These are phyloP conservation scores for Ceratopteris richardii DNA, from an alignment of 75 land plant genomes.

Conservation along the genomic window DNA sequence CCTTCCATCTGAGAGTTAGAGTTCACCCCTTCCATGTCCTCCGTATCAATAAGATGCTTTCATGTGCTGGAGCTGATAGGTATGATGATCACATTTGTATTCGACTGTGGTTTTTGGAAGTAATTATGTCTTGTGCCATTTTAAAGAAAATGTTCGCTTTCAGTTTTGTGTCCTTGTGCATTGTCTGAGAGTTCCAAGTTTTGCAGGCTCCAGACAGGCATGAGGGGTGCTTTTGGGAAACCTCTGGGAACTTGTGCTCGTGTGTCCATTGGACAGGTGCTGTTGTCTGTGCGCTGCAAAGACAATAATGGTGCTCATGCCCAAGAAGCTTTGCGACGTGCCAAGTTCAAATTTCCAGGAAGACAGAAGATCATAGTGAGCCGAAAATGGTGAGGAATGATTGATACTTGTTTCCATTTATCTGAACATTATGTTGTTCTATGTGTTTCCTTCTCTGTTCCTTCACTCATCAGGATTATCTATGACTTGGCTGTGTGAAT, in stretches of 20 bases:
- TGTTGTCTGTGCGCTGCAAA: slow-evolving; percentile 49
- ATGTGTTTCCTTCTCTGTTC: too few species aligned
- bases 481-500: too few species aligned
- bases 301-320: slow-evolving; percentile 35
- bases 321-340: slow-evolving; percentile 48
- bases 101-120: too few species aligned
- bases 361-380: slow-evolving; percentile 53
- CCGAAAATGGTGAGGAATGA: background rate
- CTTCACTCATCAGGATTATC: too few species aligned
- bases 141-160: too few species aligned
- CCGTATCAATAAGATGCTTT: slow-evolving; percentile 65
- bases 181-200: too few species aligned
- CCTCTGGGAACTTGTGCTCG: slow-evolving; percentile 53
- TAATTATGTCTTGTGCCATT: too few species aligned
- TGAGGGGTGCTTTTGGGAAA: slow-evolving; percentile 60
- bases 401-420: too few species aligned
- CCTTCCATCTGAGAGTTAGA: slow-evolving; percentile 50
- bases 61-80: slow-evolving; percentile 60
- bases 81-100: too few species aligned
- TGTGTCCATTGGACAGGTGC: slow-evolving; percentile 43
- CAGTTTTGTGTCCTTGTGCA: too few species aligned
- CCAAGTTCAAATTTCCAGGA: slow-evolving; percentile 59
- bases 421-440: too few species aligned
- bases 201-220: slow-evolving; percentile 59
- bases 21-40: slow-evolving; percentile 61